Evolutionary conservation across 768 basidiomycete species (phyloP), one percentile per base, ranked within the genome.

Genomic region (Tephrocybe sp.): DNA sequence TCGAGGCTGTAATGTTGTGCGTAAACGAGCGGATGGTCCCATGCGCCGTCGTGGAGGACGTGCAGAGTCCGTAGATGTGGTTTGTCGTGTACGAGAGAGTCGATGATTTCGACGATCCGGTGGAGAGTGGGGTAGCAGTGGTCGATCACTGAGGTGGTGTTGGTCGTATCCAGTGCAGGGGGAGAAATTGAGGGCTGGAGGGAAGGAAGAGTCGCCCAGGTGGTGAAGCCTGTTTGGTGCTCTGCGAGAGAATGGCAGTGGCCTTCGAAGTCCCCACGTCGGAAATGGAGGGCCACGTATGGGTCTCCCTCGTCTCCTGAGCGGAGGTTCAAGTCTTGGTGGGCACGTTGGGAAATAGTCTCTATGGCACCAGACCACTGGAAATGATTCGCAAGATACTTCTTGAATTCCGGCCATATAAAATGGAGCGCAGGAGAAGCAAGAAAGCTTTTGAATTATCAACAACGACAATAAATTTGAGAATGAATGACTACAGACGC

Each of bases 211-310:
- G 74, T 76, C 5, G 70, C 72, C 77, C 75, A 79, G 4, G 76
- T 77, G 6, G 74, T 76, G 62, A 77, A 77, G 9, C 73, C 74
- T 9, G 63, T 60, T 21, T 65, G 62, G 15, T 47, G 59, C 39
- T 66, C 54, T 5, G 72, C 65, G 4, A 77, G 68, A 38, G 51
- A 61, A 38, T 67, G 52, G 30, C 77, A 79, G 55, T 77, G 75
- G 8, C 57, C 62, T 57, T 74, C 71, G 51, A 12, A 25, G 33
- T 8, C 30, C 66, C 75, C 75, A 20, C 77, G 72, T 20, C 74
- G 71, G 15, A 79, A 62, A 53, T 79, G 76, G n/a, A 79, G 62
- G 4, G 76, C 74, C 52, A 77, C 71, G 57, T 77, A 79, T 1
- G 69, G 56, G 9, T 74, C 69, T 15, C 69, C 34, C 18, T 51